These are phyloP conservation scores for Corinectria fuckeliana DNA, from an alignment of 2,329 filamentous ascomycete species.

Conservation along the genomic window DNA sequence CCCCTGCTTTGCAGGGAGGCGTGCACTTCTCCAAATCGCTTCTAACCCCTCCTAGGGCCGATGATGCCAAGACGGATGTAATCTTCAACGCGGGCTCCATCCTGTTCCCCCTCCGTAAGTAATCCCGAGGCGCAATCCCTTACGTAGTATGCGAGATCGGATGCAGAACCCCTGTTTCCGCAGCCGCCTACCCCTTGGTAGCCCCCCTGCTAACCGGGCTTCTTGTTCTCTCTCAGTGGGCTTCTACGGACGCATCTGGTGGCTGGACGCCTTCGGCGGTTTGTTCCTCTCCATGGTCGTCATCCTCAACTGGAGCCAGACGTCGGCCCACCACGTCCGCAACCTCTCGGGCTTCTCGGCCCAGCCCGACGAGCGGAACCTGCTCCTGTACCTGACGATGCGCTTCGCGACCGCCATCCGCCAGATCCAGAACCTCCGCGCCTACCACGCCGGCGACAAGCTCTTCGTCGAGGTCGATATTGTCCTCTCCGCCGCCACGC, in stretches of 20 bases:
- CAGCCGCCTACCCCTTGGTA: not conserved
- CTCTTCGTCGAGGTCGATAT: conserved; percentile 84
- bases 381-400: conserved; percentile 90
- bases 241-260: conserved; percentile 80
- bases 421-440: conserved; percentile 83
- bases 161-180: conserved; percentile 1
- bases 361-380: conserved; percentile 80
- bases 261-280: conserved; percentile 81
- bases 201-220: conserved; percentile 18
- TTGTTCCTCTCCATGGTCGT: conserved; percentile 79
- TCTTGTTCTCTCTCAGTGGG: conserved; percentile 56
- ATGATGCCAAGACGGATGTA: conserved; percentile 72
- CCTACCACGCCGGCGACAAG: conserved; percentile 86
- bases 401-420: conserved; percentile 88
- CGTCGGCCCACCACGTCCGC: conserved; percentile 77
- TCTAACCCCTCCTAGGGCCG: conserved; percentile 50
- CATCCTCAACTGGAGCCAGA: conserved; percentile 79
- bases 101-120: conserved; percentile 75
- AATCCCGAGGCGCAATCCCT: not conserved
- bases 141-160: conserved; percentile 5
- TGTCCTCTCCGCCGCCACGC: conserved; percentile 78
- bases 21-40: conserved; percentile 21
- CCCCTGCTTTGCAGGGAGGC: not conserved
- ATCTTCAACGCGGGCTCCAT: conserved; percentile 92
- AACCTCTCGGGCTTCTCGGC: conserved; percentile 82